Evolutionary conservation across 345 rosid species (phyloP).

Genomic region (Sapria himalayana): DNA sequence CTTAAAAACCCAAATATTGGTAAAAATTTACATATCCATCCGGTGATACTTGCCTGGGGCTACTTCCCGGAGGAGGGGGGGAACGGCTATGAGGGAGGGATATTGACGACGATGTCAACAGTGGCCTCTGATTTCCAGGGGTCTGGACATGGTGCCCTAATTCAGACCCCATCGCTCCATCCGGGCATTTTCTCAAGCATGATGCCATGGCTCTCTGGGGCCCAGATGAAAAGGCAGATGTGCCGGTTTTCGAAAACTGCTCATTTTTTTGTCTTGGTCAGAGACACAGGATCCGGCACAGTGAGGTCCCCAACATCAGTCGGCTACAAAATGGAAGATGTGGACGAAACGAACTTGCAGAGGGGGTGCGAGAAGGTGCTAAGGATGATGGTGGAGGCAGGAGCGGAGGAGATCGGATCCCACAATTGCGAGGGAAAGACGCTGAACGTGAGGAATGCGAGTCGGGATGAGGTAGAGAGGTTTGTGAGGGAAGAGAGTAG

Average conservation of each 20-base stretch:
- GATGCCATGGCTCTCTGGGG: slow-evolving; percentile 62
- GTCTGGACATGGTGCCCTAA: slow-evolving; percentile 40
- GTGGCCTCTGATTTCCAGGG: slow-evolving; percentile 13
- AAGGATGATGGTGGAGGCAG: slow-evolving; percentile 48
- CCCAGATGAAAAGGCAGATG: slow-evolving; percentile 40
- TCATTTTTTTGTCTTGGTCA: slow-evolving; percentile 34
- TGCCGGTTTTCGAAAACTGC: slow-evolving; percentile 48
- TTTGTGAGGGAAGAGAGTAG: slow-evolving; percentile 52
- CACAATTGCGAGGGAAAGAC: slow-evolving; percentile 32
- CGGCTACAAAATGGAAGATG: slow-evolving; percentile 20
- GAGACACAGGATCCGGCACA: slow-evolving; percentile 51
- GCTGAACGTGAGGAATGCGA: slow-evolving; percentile 26
- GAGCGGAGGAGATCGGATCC: slow-evolving; percentile 70
- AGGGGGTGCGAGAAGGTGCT: slow-evolving; percentile 38
- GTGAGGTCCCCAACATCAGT: slow-evolving; percentile 21
- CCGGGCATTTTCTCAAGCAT: slow-evolving; percentile 61
- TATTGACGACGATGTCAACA: slow-evolving; percentile 69
- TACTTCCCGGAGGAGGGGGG: slow-evolving; percentile 33
- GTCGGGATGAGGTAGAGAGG: slow-evolving; percentile 20
- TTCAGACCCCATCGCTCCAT: slow-evolving; percentile 65
- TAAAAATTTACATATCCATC: slow-evolving; percentile 49
- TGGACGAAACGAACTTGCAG: slow-evolving; percentile 35
- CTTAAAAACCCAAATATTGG: slow-evolving; percentile 46
- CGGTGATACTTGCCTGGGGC: slow-evolving; percentile 83
- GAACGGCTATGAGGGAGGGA: slow-evolving; percentile 62